phyloP scores from a whole-genome alignment of 2,329 filamentous ascomycete genomes.

The Xylaria multiplex region DNA sequence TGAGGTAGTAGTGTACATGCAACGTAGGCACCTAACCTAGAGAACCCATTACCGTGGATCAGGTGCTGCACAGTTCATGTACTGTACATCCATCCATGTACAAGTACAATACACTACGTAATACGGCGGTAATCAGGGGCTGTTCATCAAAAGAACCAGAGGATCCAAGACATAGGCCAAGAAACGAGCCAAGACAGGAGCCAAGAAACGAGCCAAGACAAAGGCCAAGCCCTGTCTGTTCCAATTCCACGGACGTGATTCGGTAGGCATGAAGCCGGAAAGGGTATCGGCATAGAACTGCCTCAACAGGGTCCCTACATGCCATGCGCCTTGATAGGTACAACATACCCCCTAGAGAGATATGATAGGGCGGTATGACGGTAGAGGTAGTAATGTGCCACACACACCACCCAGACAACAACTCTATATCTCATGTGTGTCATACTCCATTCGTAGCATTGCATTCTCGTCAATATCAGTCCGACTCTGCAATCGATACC shows the following conservation, averaged over 20 bases:
- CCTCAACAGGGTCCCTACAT: not conserved
- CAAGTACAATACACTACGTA: not conserved
- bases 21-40: not conserved
- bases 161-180: not conserved
- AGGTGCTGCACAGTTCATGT: slow-evolving; percentile 8
- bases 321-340: not conserved
- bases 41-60: slow-evolving; percentile 28
- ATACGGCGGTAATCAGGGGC: slow-evolving; percentile 1
- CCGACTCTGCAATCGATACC: too few species aligned
- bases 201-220: not conserved
- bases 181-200: too few species aligned
- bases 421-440: too few species aligned
- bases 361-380: too few species aligned
- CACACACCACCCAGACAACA: too few species aligned
- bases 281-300: too few species aligned
- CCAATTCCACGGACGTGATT: slow-evolving; percentile 13
- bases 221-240: not conserved
- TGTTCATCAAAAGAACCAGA: not conserved
- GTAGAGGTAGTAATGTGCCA: too few species aligned
- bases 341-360: not conserved
- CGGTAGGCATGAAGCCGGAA: not conserved
- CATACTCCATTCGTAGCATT: too few species aligned
- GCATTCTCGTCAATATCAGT: too few species aligned
- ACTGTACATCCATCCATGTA: not conserved
- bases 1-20: too few species aligned